Evolutionary conservation across 1,284 basidiomycete species (phyloP).

Genomic region (Mycocalia duriaeana): DNA sequence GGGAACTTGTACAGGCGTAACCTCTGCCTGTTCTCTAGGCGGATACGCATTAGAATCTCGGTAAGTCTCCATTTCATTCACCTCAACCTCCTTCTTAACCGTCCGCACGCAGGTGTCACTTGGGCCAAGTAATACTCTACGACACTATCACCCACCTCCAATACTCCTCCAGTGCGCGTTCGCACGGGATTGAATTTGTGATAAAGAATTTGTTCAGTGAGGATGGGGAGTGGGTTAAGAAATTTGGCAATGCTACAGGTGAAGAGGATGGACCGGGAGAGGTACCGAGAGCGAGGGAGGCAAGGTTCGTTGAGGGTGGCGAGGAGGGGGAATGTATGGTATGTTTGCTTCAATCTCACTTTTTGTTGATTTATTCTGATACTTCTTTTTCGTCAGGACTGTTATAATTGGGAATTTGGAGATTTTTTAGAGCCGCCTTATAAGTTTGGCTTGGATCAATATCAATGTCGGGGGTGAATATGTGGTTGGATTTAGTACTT

Average conservation of each 20-base stretch:
- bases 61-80: conserved; percentile 13
- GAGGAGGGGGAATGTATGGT: conserved; percentile 39
- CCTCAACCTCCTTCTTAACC: background rate
- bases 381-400: conserved; percentile 41
- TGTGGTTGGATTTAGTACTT: no score
- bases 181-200: conserved; percentile 74
- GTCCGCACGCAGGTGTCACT: conserved; percentile 52
- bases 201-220: conserved; percentile 69
- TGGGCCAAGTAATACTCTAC: conserved; percentile 81
- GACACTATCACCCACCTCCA: conserved; percentile 82
- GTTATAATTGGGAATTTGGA: conserved; percentile 66
- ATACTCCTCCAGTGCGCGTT: conserved; percentile 79
- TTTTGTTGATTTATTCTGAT: background rate
- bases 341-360: conserved; percentile 32
- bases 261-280: conserved; percentile 31
- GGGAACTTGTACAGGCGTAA: conserved; percentile 57
- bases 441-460: no score
- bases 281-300: conserved; percentile 28
- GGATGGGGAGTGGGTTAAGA: conserved; percentile 50
- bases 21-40: conserved; percentile 51
- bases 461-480: no score
- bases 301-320: conserved; percentile 23
- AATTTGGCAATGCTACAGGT: no score
- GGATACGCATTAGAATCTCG: conserved; percentile 64
- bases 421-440: no score